phyloP scores from a whole-genome alignment of 2,329 filamentous ascomycete genomes.

The Aspergillus fischeri region DNA sequence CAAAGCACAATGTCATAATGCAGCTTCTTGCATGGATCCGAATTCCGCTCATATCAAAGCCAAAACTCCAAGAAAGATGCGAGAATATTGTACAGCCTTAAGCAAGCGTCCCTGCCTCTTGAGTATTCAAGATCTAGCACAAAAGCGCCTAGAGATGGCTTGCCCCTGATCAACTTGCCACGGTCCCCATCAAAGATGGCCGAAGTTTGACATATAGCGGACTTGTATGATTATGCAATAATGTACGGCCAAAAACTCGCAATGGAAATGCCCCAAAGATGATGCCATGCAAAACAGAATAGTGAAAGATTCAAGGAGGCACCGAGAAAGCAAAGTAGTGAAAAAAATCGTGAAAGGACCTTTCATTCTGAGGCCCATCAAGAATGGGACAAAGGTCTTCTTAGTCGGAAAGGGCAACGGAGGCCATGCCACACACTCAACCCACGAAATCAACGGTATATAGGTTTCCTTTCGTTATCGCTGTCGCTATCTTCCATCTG shows the following conservation, averaged over 20 bases:
- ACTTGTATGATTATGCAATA: neutral
- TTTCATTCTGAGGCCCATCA: no score
- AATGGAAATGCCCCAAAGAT: neutral
- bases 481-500: conserved; percentile 38
- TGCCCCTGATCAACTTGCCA: no score
- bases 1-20: no score
- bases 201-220: neutral
- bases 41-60: no score
- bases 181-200: neutral
- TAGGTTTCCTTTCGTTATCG: conserved; percentile 25
- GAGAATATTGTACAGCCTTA: neutral
- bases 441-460: neutral
- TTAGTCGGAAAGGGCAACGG: neutral
- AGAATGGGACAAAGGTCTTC: neutral
- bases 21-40: no score
- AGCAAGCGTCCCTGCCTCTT: neutral
- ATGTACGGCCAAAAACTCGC: neutral
- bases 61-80: no score
- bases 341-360: neutral
- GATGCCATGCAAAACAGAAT: neutral
- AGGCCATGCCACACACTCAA: neutral
- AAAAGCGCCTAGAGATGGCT: neutral
- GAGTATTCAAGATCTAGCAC: neutral
- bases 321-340: neutral
- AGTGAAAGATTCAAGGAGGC: neutral